These are phyloP conservation scores for Osmozyma mogii DNA, from an alignment of 805 yeast genomes.

Conservation along the genomic window DNA sequence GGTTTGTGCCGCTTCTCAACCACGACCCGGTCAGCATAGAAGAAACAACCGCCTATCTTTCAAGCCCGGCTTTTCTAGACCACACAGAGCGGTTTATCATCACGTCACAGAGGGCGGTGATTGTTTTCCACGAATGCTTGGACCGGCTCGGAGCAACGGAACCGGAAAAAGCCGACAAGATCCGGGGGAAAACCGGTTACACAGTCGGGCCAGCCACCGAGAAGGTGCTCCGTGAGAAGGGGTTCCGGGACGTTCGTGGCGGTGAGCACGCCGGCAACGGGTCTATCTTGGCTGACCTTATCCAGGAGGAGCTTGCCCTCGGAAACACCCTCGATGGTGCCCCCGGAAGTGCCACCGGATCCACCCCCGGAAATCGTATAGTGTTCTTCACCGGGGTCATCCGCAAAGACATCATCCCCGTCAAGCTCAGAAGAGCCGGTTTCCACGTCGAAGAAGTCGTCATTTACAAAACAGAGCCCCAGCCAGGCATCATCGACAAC, in stretches of 20 bases:
- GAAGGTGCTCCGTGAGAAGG: conserved; percentile 46
- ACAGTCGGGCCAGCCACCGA: conserved; percentile 93
- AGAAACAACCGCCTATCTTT: conserved; percentile 37
- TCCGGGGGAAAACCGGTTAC: conserved; percentile 51
- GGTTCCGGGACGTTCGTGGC: conserved; percentile 65
- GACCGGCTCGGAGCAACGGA: conserved; percentile 12
- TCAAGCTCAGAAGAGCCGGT: conserved; percentile 36
- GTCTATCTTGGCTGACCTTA: conserved; percentile 52
- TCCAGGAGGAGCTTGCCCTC: conserved; percentile 30
- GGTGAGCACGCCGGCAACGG: conserved; percentile 82
- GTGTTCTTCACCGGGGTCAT: conserved; percentile 82
- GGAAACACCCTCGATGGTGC: no score
- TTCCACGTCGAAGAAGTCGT: conserved; percentile 49
- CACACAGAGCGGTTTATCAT: conserved; percentile 52
- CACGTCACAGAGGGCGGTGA: conserved; percentile 90
- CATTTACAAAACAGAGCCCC: conserved; percentile 58
- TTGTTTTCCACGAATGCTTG: conserved; percentile 50
- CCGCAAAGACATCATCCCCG: conserved; percentile 75
- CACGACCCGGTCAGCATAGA: conserved; percentile 51
- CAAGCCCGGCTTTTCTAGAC: conserved; percentile 32
- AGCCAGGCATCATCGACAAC: conserved; percentile 37
- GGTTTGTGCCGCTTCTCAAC: conserved; percentile 66
- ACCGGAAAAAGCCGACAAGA: conserved; percentile 7
- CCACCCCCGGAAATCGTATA: conserved; percentile 16
- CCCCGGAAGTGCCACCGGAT: conserved; percentile 15